Evolutionary conservation across 257 asterid genomes (phyloP), one percentile per base, ranked within the genome.

Genomic region (Verbascum thapsus): DNA sequence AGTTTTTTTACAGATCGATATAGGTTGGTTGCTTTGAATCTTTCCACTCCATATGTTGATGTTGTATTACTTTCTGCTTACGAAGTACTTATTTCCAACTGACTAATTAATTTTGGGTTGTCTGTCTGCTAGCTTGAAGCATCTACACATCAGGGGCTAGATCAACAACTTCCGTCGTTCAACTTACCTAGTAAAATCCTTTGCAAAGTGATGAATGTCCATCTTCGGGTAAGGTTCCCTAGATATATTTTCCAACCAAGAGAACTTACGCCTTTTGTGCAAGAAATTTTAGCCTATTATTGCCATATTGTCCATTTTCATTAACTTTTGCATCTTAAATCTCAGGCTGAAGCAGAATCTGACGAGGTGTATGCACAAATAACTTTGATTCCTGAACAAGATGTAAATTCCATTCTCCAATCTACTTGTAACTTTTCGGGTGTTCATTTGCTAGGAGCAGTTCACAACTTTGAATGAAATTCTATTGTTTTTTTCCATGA

Each of bases 311-410:
- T 34, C 39, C 58, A 19, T 45, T 61, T 70, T 41, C 6, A 10
- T 56, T 34, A 48, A 55, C 61, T 42, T 51, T 13, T 64, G 57
- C 61, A 41, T 76, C 58, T 63, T 64, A n/a, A 45, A 45, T 58
- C 75, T 68, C 80, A 91, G 98, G 97, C 97, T 70, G 98, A 91
- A 82, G 53, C 79, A 7, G 98, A 88, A 45, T 85, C 97, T 4
- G 97, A 91, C 68, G 97, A 91, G 84, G 98, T 91, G 44, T 91
- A 85, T 70, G 96, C 97, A 2, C 98, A 91, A 72, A 65, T 91
- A 71, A 88, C 91, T 18, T 75, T 91, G 83, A 68, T 78, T 55
- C 98, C 98, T 50, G 95, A 83, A 64, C 76, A 60, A 68, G 94
- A 91, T 77, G 98, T 91, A 79, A 77, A 71, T 42, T 57, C 51